Evolutionary conservation across 768 basidiomycete species (phyloP), one percentile per base, ranked within the genome.

Genomic region (Cytidiella melzeri): DNA sequence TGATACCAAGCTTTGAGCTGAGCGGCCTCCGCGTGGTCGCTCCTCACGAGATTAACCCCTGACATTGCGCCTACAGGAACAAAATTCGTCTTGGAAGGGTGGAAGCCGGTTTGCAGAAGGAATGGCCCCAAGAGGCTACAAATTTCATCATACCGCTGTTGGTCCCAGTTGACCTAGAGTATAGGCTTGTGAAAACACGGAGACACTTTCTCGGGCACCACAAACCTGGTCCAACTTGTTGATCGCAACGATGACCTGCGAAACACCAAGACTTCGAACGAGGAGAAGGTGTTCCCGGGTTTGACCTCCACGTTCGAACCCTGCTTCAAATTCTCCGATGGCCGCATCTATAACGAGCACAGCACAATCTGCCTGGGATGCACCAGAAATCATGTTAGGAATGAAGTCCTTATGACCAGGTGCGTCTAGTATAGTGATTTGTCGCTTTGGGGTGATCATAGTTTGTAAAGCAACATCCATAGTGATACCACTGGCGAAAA

Each of bases 381-480:
- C 95, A 1, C 96, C 96, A 0, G 94, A 97, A 45, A 99, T 99
- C 95, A 98, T 98, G 63, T 98, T 98, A 1, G 96, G 96, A 54
- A 99, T 87, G 59, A 98, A 98, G 61, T 99, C 96, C 56, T 84
- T 87, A 67, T 99, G 96, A 0, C 96, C 96, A 0, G 96, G 96
- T 0, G 95, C 95, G 59, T 99, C 96, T 25, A 99, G 78, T n/a
- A 99, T 80, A 1, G 92, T 96, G 56, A 98, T 83, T 54, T 82
- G 77, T 43, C 87, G 77, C 55, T 84, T 76, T 0, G 80, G 69
- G 0, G 93, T 97, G 4, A 75, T 64, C 51, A 92, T 72, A 39
- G 83, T 80, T 59, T 93, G 87, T 45, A 84, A 74, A 2, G 93
- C 94, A 48, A 99, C 87, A 61, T 98, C 96, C 84, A 98, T 98